Conservation (phyloP, 768 basidiomycete species). For the Psilocybe cyanescens region DNA sequence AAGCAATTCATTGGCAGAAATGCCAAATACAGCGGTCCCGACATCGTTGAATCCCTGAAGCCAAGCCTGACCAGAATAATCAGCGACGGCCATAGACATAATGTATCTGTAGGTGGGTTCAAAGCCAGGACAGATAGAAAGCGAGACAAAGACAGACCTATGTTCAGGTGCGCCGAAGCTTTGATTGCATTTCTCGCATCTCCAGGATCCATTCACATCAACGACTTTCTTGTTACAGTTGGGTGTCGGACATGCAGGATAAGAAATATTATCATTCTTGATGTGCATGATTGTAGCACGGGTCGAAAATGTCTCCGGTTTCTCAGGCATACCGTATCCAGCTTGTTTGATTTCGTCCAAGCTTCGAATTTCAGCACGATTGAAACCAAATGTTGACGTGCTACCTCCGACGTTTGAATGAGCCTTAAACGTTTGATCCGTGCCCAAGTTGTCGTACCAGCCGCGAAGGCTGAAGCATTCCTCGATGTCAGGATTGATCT, state of each 20-base stretch:
- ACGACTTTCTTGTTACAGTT: conserved; percentile 91
- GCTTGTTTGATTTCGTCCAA: conserved; percentile 80
- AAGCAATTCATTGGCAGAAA: conserved; percentile 77
- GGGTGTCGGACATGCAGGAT: conserved; percentile 84
- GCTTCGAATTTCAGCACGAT: conserved; percentile 72
- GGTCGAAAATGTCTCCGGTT: conserved; percentile 77
- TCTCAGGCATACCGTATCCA: conserved; percentile 76
- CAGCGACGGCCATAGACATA: conserved; percentile 85
- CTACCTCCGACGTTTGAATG: conserved; percentile 56
- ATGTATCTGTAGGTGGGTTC: conserved; percentile 58
- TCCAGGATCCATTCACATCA: conserved; percentile 72
- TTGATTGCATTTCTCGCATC: conserved; percentile 91
- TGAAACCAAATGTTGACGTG: conserved; percentile 50
- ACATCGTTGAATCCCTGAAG: conserved; percentile 95
- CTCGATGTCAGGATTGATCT: conserved; percentile 89
- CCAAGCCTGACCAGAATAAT: conserved; percentile 90
- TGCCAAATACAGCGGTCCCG: conserved; percentile 75
- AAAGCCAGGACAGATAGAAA: not conserved
- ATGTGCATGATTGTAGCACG: conserved; percentile 89
- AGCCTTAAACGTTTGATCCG: conserved; percentile 67
- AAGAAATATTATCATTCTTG: conserved; percentile 79
- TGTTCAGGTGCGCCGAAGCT: conserved; percentile 73
- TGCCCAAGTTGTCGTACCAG: conserved; percentile 86
- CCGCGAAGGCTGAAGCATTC: conserved; percentile 86
- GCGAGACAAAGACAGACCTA: conserved; percentile 55